phyloP scores from a whole-genome alignment of 495 filamentous ascomycete species.

The Hypoxylon subgilvum region DNA sequence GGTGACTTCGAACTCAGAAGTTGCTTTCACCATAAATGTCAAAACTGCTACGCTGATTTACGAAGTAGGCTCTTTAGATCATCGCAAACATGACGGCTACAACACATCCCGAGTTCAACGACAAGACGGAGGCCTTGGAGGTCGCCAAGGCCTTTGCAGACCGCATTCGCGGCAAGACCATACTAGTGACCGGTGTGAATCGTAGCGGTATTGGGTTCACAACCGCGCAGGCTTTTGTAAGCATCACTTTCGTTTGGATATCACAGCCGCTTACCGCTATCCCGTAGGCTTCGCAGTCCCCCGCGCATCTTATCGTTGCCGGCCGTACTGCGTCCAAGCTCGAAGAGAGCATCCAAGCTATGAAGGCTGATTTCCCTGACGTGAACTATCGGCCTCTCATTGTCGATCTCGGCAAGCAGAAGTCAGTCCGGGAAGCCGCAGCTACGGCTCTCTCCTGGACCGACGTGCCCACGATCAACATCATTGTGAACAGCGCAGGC shows the following conservation, averaged over 20 bases:
- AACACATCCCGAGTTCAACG: constrained; percentile 48
- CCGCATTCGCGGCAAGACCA: constrained; percentile 46
- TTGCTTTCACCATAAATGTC: too few relatives aligned
- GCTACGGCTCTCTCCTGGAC: constrained; percentile 47
- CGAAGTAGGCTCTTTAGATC: neutral
- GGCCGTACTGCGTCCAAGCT: constrained; percentile 49
- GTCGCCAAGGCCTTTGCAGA: constrained; percentile 49
- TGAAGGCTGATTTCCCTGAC: constrained; percentile 44
- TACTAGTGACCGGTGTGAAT: constrained; percentile 54
- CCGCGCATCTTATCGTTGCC: constrained; percentile 49
- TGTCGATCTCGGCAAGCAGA: constrained; percentile 54
- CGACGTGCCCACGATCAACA: constrained; percentile 47
- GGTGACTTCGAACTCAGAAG: too few relatives aligned
- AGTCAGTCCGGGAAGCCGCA: constrained; percentile 51
- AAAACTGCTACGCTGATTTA: neutral
- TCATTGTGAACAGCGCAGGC: constrained; percentile 57
- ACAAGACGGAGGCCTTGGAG: constrained; percentile 46
- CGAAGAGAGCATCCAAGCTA: constrained; percentile 43
- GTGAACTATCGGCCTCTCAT: constrained; percentile 49
- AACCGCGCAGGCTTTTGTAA: constrained; percentile 52
- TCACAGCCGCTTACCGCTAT: neutral
- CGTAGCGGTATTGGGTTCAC: constrained; percentile 49
- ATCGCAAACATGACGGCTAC: constrained; percentile 39
- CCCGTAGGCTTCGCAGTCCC: constrained; percentile 49
- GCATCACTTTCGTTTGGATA: constrained; percentile 4